Evolutionary conservation across 2,329 filamentous ascomycete species (phyloP), one percentile per base, ranked within the genome.

Genomic region (Colletotrichum orbiculare): DNA sequence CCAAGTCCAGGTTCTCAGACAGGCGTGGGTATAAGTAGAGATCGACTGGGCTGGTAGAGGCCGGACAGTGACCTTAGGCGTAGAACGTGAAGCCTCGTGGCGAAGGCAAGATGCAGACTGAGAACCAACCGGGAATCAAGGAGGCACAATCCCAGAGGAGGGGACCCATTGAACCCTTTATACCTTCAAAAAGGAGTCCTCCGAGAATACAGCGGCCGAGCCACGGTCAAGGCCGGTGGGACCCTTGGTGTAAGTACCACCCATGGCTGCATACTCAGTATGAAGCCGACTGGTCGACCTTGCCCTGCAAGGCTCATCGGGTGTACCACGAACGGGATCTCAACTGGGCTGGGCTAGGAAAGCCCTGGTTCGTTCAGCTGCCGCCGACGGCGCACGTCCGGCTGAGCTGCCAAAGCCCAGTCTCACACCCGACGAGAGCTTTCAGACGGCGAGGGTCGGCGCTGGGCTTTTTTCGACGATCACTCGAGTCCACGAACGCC

Each of bases 251-350:
- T 52, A 25, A 25, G 25, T 25, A 25, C 25, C 25, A 62, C 45
- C 46, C 46, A 62, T 56, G 58, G 41, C 50, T 61, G 62, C 58
- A 62, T 65, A n/a, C n/a, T n/a, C n/a, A n/a, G n/a, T n/a, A 42
- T 63, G 58, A 53, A 62, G 46, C 53, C 54, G 53, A 54, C 52
- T 43, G 52, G 53, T 13, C 25, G 25, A 37, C 52, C 41, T 66
- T 48, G 47, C 34, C 39, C 47, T 49, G 52, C 63, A 66, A 66
- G 37, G 58, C 52, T 63, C 53, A 41, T 48, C 41, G 47, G 47
- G 34, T 53, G 42, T 50, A 12, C 17, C 13, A 45, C 15, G 7
- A 15, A 17, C 52, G 48, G 47, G 43, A 54, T 45, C 38, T 41
- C 45, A 39, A 53, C 58, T 53, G 42, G 63, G 52, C 62, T 65